phyloP scores from a whole-genome alignment of 148 eudicot species.

The Rhododendron molle region DNA sequence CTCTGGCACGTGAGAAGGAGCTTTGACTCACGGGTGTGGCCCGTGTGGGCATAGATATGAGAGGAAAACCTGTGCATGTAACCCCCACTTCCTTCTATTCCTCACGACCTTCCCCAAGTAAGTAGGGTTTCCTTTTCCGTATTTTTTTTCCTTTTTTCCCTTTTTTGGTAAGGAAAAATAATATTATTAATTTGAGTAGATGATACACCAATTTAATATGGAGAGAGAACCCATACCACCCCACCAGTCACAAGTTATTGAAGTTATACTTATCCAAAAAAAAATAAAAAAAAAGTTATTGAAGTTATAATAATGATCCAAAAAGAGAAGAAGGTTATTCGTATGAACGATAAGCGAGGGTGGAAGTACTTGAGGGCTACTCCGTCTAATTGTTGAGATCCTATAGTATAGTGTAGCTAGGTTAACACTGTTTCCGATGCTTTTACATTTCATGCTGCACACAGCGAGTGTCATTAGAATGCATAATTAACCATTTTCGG shows the following conservation, averaged over 20 bases:
- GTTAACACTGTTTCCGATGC: background rate
- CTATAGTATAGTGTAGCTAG: background rate
- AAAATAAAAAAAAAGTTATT: too few species aligned
- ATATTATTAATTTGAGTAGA: background rate
- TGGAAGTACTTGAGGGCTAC: background rate
- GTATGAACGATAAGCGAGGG: too few species aligned
- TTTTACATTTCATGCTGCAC: background rate
- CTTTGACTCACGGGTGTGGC: constrained; percentile 13
- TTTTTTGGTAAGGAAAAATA: background rate
- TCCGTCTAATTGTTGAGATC: background rate
- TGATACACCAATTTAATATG: too few species aligned
- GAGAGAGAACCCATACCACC: too few species aligned
- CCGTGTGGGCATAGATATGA: background rate
- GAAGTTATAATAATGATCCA: too few species aligned
- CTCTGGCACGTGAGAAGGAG: constrained; percentile 16
- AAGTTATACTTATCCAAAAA: too few species aligned
- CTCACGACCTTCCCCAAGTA: background rate
- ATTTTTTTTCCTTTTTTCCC: too few species aligned
- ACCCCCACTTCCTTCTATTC: background rate
- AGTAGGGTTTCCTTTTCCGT: background rate
- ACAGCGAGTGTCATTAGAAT: background rate
- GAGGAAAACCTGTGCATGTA: background rate
- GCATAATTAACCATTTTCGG: background rate
- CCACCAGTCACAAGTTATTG: too few species aligned
- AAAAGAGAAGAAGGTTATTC: too few species aligned